Base-by-base conservation (phyloP, 2,329 filamentous ascomycete species). In the Penicillium sumatraense region DNA sequence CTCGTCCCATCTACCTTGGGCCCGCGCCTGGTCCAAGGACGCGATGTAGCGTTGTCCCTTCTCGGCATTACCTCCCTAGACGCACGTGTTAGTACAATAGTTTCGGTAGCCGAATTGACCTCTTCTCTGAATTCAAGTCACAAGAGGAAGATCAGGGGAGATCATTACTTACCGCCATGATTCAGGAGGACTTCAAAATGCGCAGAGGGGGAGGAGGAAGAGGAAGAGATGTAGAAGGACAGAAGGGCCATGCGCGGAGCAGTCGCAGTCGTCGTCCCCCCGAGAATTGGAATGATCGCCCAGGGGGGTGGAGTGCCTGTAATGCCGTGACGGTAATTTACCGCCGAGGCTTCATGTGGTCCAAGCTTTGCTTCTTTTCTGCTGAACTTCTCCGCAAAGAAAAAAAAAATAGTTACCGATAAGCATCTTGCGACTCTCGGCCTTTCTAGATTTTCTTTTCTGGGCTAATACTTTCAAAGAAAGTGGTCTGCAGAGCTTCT, bases 1-100 rank as follows among this genome's bases (percentile, higher is more conserved):
- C 26, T 90, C 86, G 63, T 86, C 82, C 95, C 95, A 99, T 73
- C 87, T 88, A 49, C 89, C 92, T 68, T 93, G 87, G 75, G 91
- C 96, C 69, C 95, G 89, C 62, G 91, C 92, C 65, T 88, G 84
- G 73, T 98, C 91, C 69, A 99, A 85, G 75, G 87, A 86, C 71
- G 85, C 83, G 64, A 96, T 83, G 76, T 98, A 98, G 72, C 88
- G 86, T 65, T 83, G 83, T 59, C 88, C 93, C 80, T 99, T 99
- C 62, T 84, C 81, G 76, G 86, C 81, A 72, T 84, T 81, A 70
- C 79, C 71, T 63, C 70, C 68, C 76, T 81, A 72, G 53, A 46
- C 38, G 29, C 49, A 54, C 52, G 49, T 61, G 62, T 66, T 56
- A 67, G 62, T 58, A 42, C 56, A 54, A 52, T n/a, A n/a, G n/a